Percentiles rank a stretch among this genome's conserved stretches.
Conservation (phyloP, 371 early-diverging fungal genomes). For the Entomophthora muscae region DNA sequence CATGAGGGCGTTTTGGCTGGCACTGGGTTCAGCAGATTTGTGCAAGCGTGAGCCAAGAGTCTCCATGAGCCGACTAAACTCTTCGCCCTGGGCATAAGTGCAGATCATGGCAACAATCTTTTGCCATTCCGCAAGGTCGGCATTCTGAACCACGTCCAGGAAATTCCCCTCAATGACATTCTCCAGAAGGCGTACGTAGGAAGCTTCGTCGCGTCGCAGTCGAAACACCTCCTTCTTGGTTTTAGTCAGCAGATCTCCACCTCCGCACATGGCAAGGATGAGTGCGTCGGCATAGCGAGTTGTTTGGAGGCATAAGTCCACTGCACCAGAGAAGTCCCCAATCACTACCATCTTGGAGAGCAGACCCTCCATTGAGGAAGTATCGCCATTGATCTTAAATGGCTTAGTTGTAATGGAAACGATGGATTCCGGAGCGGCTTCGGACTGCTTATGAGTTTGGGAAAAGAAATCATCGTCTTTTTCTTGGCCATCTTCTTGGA, state of each 20-base stretch:
- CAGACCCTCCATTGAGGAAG: slow-evolving; percentile 42
- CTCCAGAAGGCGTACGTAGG: slow-evolving; percentile 69
- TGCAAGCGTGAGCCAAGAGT: slow-evolving; percentile 43
- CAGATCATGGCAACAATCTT: slow-evolving; percentile 78
- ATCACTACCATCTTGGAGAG: slow-evolving; percentile 68
- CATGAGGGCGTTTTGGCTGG: slow-evolving; percentile 49
- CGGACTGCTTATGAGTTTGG: neutral
- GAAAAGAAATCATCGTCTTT: slow-evolving; percentile 12
- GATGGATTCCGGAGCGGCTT: neutral
- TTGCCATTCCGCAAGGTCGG: slow-evolving; percentile 73
- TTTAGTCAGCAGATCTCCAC: slow-evolving; percentile 56
- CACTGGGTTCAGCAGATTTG: neutral
- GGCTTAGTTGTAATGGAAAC: neutral
- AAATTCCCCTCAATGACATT: slow-evolving; percentile 65
- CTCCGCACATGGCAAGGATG: slow-evolving; percentile 73
- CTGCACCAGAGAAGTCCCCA: slow-evolving; percentile 85
- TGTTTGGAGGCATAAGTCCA: slow-evolving; percentile 59
- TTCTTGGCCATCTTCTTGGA: slow-evolving; percentile 2
- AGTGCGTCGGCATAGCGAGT: slow-evolving; percentile 82
- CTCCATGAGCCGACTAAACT: slow-evolving; percentile 49
- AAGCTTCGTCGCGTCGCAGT: slow-evolving; percentile 30
- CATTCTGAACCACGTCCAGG: slow-evolving; percentile 57
- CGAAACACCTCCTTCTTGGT: slow-evolving; percentile 79
- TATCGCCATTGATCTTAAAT: neutral
- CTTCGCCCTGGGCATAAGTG: slow-evolving; percentile 68